These are phyloP conservation scores for Alternaria sp. DNA, from an alignment of 2,329 filamentous ascomycete species.

Conservation along the genomic window DNA sequence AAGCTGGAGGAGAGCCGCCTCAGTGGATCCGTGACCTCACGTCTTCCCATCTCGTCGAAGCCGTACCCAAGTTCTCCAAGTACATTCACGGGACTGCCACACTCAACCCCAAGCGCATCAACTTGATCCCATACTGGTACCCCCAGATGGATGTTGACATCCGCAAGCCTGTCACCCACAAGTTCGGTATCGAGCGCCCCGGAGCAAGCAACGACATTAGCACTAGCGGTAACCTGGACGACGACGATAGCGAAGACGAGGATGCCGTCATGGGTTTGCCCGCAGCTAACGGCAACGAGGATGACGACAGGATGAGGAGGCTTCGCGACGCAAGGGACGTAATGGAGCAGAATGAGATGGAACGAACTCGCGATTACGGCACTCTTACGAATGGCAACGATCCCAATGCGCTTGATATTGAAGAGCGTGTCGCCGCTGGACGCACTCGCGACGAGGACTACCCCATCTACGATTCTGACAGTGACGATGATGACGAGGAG, in stretches of 20 bases:
- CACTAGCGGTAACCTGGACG: constrained; percentile 79
- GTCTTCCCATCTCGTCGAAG: constrained; percentile 92
- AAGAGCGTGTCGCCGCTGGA: constrained; percentile 78
- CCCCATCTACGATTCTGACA: constrained; percentile 89
- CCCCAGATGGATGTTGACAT: constrained; percentile 99
- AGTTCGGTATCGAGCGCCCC: constrained; percentile 88
- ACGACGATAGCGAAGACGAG: constrained; percentile 75
- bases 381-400: constrained; percentile 49
- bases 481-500: constrained; percentile 78
- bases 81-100: constrained; percentile 95
- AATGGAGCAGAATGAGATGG: constrained; percentile 60
- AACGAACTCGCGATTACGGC: constrained; percentile 58
- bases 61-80: constrained; percentile 99
- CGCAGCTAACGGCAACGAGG: constrained; percentile 41
- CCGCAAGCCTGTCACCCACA: constrained; percentile 85
- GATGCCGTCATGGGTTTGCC: constrained; percentile 48
- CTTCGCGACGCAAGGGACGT: constrained; percentile 61
- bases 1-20: constrained; percentile 91
- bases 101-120: constrained; percentile 84
- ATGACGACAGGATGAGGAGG: constrained; percentile 56
- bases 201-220: constrained; percentile 76
- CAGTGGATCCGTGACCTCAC: constrained; percentile 96
- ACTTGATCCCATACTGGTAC: constrained; percentile 95
- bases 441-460: constrained; percentile 73
- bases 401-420: constrained; percentile 70